These are phyloP conservation scores for Tripterygium wilfordii DNA, from an alignment of 177 flowering plant genomes.

Conservation along the genomic window DNA sequence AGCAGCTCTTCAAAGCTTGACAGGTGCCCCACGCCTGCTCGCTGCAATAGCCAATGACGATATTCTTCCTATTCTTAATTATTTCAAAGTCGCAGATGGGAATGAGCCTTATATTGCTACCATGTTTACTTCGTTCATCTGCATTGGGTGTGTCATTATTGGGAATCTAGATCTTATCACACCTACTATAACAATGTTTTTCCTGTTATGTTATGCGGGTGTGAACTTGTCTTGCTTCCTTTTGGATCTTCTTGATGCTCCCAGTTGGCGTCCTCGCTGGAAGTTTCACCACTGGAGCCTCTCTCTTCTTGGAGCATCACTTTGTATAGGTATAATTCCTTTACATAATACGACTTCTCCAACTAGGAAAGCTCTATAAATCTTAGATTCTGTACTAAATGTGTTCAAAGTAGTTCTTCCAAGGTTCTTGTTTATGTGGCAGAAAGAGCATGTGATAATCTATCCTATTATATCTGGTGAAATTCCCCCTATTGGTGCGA, in stretches of 20 bases:
- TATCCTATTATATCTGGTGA: no score
- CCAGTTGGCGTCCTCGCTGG: constrained; percentile 99
- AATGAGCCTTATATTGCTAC: constrained; percentile 88
- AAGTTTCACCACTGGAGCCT: constrained; percentile 98
- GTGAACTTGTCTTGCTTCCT: constrained; percentile 98
- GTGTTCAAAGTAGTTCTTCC: no score
- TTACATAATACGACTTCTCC: no score
- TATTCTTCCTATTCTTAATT: constrained; percentile 90
- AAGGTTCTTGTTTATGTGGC: no score
- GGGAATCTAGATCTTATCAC: constrained; percentile 97
- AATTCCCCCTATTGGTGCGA: no score
- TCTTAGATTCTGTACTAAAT: no score
- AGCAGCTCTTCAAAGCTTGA: constrained; percentile 95
- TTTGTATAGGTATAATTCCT: constrained; percentile 71
- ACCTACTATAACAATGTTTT: constrained; percentile 97
- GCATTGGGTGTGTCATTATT: constrained; percentile 81
- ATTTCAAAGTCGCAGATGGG: constrained; percentile 93
- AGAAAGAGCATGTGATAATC: no score
- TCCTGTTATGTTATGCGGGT: constrained; percentile 92
- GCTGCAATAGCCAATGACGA: constrained; percentile 99
- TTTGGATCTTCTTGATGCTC: constrained; percentile 98
- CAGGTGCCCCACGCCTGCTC: constrained; percentile 96
- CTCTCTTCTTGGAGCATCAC: constrained; percentile 87
- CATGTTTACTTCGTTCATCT: constrained; percentile 85
- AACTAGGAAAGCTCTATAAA: no score